Conservation (phyloP, 2,329 filamentous ascomycete species). For the Claviceps africana region DNA sequence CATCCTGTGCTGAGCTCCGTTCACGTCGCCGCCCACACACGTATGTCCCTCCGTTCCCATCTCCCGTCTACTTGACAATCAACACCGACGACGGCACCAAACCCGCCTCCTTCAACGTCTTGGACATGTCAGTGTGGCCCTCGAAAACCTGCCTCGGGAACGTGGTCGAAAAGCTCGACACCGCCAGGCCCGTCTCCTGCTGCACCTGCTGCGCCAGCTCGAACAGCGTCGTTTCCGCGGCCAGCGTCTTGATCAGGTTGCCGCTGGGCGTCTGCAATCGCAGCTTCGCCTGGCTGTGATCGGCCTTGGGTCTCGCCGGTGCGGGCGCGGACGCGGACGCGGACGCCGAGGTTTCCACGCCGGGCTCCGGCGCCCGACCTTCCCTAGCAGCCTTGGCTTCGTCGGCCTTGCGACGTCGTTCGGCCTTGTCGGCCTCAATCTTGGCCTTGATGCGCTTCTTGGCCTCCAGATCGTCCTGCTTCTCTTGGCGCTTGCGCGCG, state of each 20-base stretch:
- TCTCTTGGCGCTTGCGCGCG: conserved; percentile 73
- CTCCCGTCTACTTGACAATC: conserved; percentile 45
- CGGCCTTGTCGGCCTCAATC: conserved; percentile 89
- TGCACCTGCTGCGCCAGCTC: conserved; percentile 71
- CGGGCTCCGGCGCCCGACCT: conserved; percentile 42
- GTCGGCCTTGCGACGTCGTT: conserved; percentile 73
- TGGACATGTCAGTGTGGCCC: conserved; percentile 60
- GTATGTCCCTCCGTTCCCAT: neutral
- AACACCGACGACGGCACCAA: conserved; percentile 83
- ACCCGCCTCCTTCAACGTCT: conserved; percentile 85
- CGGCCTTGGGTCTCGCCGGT: conserved; percentile 47
- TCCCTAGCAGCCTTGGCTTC: conserved; percentile 74
- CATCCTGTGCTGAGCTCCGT: too few species aligned
- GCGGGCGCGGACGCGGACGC: conserved; percentile 23
- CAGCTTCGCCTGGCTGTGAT: conserved; percentile 69
- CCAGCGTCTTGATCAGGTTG: conserved; percentile 74
- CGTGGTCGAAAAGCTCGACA: conserved; percentile 68
- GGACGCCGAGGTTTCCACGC: conserved; percentile 20
- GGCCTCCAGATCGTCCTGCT: conserved; percentile 69
- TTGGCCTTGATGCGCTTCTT: conserved; percentile 83
- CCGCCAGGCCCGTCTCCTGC: conserved; percentile 53
- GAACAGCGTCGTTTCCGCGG: conserved; percentile 81
- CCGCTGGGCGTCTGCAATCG: conserved; percentile 62
- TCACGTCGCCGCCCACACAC: neutral
- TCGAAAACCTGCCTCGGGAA: conserved; percentile 75